These are phyloP conservation scores for Ichthyophthirius multifiliis DNA, from an alignment of 169 alveolate species.

Conservation along the genomic window DNA sequence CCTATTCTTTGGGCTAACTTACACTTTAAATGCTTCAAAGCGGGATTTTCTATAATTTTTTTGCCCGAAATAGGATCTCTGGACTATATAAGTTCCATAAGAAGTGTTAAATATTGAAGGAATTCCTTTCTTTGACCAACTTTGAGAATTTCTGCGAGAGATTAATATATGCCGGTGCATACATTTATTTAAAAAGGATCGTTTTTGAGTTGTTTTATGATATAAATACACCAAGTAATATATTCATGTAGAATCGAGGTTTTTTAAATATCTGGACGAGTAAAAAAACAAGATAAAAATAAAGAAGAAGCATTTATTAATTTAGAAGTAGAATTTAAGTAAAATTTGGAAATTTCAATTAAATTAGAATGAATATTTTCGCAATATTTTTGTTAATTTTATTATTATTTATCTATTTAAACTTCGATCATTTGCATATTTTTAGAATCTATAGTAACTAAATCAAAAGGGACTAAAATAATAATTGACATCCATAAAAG, in stretches of 20 bases:
- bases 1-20: constrained; percentile 78
- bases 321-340: constrained; percentile 39
- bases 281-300: constrained; percentile 66
- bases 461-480: constrained; percentile 84
- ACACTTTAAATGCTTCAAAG: constrained; percentile 45
- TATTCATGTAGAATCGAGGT: constrained; percentile 55
- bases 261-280: constrained; percentile 80
- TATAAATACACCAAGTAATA: constrained; percentile 49
- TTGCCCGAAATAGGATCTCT: constrained; percentile 14
- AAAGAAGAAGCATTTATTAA: constrained; percentile 59
- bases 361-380: not conserved
- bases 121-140: constrained; percentile 74
- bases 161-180: constrained; percentile 57
- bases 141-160: constrained; percentile 70
- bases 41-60: constrained; percentile 32
- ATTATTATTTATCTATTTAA: not conserved
- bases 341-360: constrained; percentile 25
- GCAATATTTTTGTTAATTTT: not conserved
- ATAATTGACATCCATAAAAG: constrained; percentile 81
- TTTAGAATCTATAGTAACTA: constrained; percentile 74
- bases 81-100: constrained; percentile 12
- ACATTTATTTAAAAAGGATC: constrained; percentile 55
- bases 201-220: constrained; percentile 40
- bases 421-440: constrained; percentile 29
- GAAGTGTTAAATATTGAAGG: constrained; percentile 27